A percentile compares a stretch with the other conserved stretches of the same genome.
Conservation (phyloP, 768 basidiomycete species). For the Porpolomopsis calyptriformis region DNA sequence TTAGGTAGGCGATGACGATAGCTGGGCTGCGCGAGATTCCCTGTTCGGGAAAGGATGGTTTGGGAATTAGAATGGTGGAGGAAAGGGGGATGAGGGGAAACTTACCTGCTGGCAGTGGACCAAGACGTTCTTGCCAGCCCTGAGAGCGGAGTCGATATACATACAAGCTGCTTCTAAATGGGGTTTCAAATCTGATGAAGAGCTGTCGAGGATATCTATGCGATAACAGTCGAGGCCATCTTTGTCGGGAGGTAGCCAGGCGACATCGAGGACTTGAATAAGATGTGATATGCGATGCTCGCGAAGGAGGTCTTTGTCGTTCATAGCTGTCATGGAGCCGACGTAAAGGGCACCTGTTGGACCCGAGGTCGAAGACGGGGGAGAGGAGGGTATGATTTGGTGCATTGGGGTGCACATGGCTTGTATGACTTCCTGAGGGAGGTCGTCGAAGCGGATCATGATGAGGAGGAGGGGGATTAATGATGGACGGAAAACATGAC, state of each 20-base stretch:
- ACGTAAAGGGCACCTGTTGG: conserved; percentile 48
- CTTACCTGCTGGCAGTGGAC: conserved; percentile 78
- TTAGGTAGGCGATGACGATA: conserved; percentile 74
- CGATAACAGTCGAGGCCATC: conserved; percentile 47
- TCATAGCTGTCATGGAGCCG: conserved; percentile 52
- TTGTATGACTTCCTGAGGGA: conserved; percentile 68
- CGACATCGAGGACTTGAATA: conserved; percentile 57
- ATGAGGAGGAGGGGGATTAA: background rate
- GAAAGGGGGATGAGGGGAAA: conserved; percentile 6
- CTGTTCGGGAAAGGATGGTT: conserved; percentile 25
- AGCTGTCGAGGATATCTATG: conserved; percentile 57
- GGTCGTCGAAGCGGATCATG: conserved; percentile 76
- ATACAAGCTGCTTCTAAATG: conserved; percentile 60
- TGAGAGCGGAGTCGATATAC: conserved; percentile 54
- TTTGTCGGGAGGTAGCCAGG: conserved; percentile 47
- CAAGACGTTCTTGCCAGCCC: conserved; percentile 52
- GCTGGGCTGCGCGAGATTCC: conserved; percentile 71
- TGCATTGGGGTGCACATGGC: conserved; percentile 85
- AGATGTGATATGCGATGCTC: conserved; percentile 44
- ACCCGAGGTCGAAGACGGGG: conserved; percentile 14
- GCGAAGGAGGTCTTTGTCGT: conserved; percentile 43
- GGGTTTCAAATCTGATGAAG: conserved; percentile 50
- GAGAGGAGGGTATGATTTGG: conserved; percentile 42
- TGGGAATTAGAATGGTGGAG: conserved; percentile 11
- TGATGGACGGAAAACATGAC: too few relatives aligned